A percentile compares a stretch with the other conserved stretches of the same genome.
Conservation (phyloP, 2,329 filamentous ascomycete species). For the Cercospora beticola region DNA sequence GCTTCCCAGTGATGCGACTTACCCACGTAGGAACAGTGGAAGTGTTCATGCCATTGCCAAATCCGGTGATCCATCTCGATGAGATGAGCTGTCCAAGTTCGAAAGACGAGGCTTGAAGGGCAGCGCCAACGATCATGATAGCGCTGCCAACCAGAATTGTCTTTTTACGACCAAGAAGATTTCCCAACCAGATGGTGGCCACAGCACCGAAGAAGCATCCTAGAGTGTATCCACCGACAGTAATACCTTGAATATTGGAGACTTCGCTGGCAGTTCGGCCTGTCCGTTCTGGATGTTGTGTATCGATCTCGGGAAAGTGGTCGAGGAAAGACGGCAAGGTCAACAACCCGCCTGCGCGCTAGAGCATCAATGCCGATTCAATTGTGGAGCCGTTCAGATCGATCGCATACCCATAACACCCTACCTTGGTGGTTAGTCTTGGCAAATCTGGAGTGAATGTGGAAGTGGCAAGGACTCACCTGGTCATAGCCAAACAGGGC, state of each 20-base stretch:
- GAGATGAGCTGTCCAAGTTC: slow-evolving; percentile 49
- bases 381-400: background rate
- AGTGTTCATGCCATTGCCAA: slow-evolving; percentile 42
- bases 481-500: slow-evolving; percentile 29
- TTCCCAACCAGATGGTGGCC: slow-evolving; percentile 52
- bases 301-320: slow-evolving; percentile 41
- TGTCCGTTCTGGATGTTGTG: slow-evolving; percentile 18
- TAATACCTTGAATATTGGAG: slow-evolving; percentile 16
- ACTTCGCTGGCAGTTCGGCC: slow-evolving; percentile 39
- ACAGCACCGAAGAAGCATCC: slow-evolving; percentile 24
- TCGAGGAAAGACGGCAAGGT: slow-evolving; percentile 42
- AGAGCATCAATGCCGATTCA: background rate
- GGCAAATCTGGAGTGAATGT: slow-evolving; percentile 12
- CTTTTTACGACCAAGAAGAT: slow-evolving; percentile 57
- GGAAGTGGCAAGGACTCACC: background rate
- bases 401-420: slow-evolving; percentile 42
- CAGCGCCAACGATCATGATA: slow-evolving; percentile 60
- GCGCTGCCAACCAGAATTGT: slow-evolving; percentile 60
- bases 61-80: slow-evolving; percentile 52
- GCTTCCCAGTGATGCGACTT: background rate
- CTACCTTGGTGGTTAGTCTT: slow-evolving; percentile 26
- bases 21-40: slow-evolving; percentile 43
- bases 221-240: slow-evolving; percentile 15
- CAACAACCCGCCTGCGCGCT: slow-evolving; percentile 37
- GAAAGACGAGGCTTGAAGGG: slow-evolving; percentile 57